Evolutionary conservation across 345 rosid species (phyloP), one percentile per base, ranked within the genome.

Genomic region (Citrus unshiu): DNA sequence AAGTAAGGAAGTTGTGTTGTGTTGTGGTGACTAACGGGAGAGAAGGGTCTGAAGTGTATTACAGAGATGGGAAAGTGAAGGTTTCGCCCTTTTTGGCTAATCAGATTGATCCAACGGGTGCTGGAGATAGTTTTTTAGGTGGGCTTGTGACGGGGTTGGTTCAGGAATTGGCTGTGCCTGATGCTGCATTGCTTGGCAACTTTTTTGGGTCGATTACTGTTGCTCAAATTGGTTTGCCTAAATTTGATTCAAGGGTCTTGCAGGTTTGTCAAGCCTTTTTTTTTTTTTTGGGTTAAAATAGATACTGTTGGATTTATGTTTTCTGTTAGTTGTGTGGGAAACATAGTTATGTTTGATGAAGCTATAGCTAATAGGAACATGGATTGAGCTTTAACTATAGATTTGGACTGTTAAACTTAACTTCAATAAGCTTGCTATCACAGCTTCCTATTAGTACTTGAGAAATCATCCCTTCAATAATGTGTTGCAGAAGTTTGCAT

Each of bases 101-200:
- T 83, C 94, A 93, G 89, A 84, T 91, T 69, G 99, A 94, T 88
- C 99, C 99, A 6, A 97, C 99, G 0, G 99, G 99, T 10, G 99
- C 99, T 2, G 99, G 98, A 30, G 98, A 97, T 65, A 94, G 98
- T 46, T 97, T 91, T 63, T 84, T 94, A 1, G 98, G 98, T 25
- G 99, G 99, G 18, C 81, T 94, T 62, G 95, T 87, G 67, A 88
- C 85, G 3, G 99, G 99, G 1, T 88, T 94, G 86, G 93, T 87
- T 30, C 90, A 89, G 49, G 95, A 95, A 3, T 84, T 97, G 89
- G 69, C 84, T n/a, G 90, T 91, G 51, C 89, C 95, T 76, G 98
- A 94, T 86, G 98, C 99, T 85, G 97, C 98, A 14, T 85, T 97
- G 85, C 37, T 97, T 63, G 99, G 98, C 68, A 94, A 97, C 76